Evolutionary conservation across 371 early-diverging fungal species (phyloP), one percentile per base, ranked within the genome.

Genomic region (Mucor piriformis): DNA sequence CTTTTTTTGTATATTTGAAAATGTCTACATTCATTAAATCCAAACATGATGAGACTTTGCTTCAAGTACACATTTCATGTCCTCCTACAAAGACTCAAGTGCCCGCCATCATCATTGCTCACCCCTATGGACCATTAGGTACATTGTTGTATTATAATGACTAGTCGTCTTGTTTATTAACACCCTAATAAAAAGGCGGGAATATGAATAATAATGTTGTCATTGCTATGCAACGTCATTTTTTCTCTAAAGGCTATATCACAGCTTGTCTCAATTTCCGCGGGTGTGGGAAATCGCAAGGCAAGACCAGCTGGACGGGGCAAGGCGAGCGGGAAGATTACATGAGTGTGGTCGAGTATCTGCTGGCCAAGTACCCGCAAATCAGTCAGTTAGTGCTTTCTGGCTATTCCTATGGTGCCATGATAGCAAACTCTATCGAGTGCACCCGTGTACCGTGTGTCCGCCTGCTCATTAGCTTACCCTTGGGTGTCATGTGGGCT

Each of bases 251-350:
- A 49, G 71, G 67, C 1, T 76, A 67, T 54, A 50, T 76, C 11
- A 62, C 73, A 2, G 63, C 60, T 13, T 73, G 76, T 15, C 47
- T 85, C 43, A 83, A 85, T 58, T 85, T 85, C 63, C 76, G 85
- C 16, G 85, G 83, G 0, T 76, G 77, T 55, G 85, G 85, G 12
- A 59, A 62, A 12, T 85, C 85, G 3, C 69, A 73, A 58, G 83
- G 83, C 16, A 66, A 62, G 50, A 83, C 85, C 0, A 83, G 83
- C 21, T 85, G 83, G 83, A 79, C 81, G 7, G 85, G 77, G 12
- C 78, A 81, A 54, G 73, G 81, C 4, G 85, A 85, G 54, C 70
- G 80, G 40, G 76, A 75, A 11, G 83, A 85, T 50, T 85, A 85
- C 47, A 61, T 72, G 42, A 72, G 80, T 2, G 72, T 81, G 2